These are phyloP conservation scores for Flaveria robusta DNA, from an alignment of 129 eudicot genomes.

Conservation along the genomic window DNA sequence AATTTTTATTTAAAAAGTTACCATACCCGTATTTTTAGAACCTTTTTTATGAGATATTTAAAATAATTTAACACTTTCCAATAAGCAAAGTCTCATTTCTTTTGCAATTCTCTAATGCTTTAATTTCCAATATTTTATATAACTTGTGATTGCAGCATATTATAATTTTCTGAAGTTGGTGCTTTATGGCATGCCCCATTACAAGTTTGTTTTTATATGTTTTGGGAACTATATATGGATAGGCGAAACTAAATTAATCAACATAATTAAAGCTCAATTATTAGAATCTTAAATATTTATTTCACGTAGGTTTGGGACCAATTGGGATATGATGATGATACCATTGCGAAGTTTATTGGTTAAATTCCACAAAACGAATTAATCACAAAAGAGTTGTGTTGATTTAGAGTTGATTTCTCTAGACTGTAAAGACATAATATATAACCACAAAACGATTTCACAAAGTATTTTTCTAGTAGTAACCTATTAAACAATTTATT, in stretches of 20 bases:
- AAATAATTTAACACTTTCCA: background rate
- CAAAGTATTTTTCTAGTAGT: too few species aligned
- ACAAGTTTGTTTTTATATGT: constrained; percentile 21
- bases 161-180: constrained; percentile 24
- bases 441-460: too few species aligned
- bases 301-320: constrained; percentile 31
- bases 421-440: too few species aligned
- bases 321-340: constrained; percentile 20
- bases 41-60: background rate
- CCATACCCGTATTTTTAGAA: background rate
- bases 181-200: constrained; percentile 31
- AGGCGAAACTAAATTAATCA: background rate
- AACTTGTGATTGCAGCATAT: background rate
- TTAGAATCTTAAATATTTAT: constrained; percentile 21
- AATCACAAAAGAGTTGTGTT: constrained; percentile 4
- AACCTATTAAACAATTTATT: too few species aligned
- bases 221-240: constrained; percentile 8
- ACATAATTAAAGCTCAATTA: constrained; percentile 20
- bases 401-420: background rate
- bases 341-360: constrained; percentile 14
- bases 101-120: background rate
- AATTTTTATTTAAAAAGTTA: background rate
- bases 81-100: background rate
- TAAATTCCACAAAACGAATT: background rate
- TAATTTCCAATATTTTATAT: background rate